Base-by-base conservation (phyloP, 768 basidiomycete species). In the Tubosaeta brunneosetosa region DNA sequence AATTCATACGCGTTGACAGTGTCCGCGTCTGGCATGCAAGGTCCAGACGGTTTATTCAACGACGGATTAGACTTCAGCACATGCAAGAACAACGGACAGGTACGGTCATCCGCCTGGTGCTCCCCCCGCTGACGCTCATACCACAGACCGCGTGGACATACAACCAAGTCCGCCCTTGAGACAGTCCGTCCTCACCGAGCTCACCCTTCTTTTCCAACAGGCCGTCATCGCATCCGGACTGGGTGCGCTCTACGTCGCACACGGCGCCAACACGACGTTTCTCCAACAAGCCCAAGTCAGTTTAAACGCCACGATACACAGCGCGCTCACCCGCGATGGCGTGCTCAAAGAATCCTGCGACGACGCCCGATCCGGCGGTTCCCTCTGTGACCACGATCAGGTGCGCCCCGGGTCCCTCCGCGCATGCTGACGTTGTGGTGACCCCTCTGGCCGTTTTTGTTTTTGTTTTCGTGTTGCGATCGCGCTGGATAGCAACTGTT, bases 111-210 rank as follows among this genome's bases (percentile, higher is more conserved):
- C 9, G 29, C 29, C 6, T 29, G 29, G 29, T 27, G 12, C 48
- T 31, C 4, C 12, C 29, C 6, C 13, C 12, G 11, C 44, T 58
- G 12, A 50, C 29, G 12, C 50, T 29, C 16, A 2, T 40, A 42
- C 33, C 40, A 16, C 53, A 80, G 76, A 81, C 79, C 4, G 74
- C 80, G 2, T 82, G 81, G 81, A 80, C 77, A 0, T 83, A 83
- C 59, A 82, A 83, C 56, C 81, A 82, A 60, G 80, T 77, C 53
- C 36, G 56, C 16, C 38, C 12, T 9, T 2, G 4, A 22, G 17
- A 40, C 29, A 11, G 9, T 22, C 38, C 38, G 19, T 40, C 19
- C 19, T 42, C 6, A 11, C 19, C 19, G 25, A 4, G 14, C 41
- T 44, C 26, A 44, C 26, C 29, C 27, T 14, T 16, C 13, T 22